Base-by-base conservation (phyloP, 2,329 filamentous ascomycete species). In the Aspergillus pseudonomiae region DNA sequence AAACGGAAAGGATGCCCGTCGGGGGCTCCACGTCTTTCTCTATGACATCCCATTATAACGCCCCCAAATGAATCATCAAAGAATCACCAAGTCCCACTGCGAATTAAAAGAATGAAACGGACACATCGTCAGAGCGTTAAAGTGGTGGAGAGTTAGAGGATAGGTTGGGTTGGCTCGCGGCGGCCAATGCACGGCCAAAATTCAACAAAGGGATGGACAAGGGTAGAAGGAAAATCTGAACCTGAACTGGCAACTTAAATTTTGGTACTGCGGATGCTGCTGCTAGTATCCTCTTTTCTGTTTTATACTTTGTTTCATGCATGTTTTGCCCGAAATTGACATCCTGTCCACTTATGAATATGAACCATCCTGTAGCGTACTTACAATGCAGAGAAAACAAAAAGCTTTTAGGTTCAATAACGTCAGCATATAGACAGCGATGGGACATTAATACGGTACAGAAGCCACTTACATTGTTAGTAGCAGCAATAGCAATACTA, bases 401-500 rank as follows among this genome's bases (percentile, higher is more conserved):
- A 92, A 73, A 92, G 83, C 90, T 92, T 67, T 63, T 63, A 30
- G 41, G 30, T 12, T 39, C 30, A 43, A 58, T 66, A 53, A 52
- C 26, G 57, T 73, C 63, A 74, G 68, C 24, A 65, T 32, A 14
- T 36, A 24, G 57, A 19, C 52, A 50, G 55, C 9, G 21, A 26
- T 36, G 55, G 45, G 24, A 16, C 52, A n/a, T 30, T 36, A 32
- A 5, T 19, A 19, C 12, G 36, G 28, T 21, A 30, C 28, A n/a
- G 62, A 19, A 64, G 28, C 58, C 50, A 85, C 94, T 91, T 83
- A 98, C 95, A 82, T 99, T 99, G 85, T 99, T 99, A 68, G 95
- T 99, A 65, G 95, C 95, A 71, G 95, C 95, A 84, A 99, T 99
- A 63, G 95, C 95, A 82, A 99, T 99, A 83, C 94, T 98, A 82